These are phyloP conservation scores for Gossypium armourianum DNA, from an alignment of 441 rosid genomes.

Conservation along the genomic window DNA sequence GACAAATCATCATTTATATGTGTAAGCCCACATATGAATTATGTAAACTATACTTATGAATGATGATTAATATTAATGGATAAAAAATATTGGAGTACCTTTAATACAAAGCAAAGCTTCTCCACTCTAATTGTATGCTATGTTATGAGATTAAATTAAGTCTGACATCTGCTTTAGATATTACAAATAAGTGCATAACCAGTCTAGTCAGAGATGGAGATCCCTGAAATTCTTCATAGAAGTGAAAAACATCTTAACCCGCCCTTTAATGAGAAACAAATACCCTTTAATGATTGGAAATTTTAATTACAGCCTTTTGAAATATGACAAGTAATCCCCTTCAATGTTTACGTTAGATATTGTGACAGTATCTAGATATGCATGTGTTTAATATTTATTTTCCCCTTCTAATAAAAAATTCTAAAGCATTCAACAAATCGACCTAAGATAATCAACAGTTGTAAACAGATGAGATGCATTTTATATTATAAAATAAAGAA, in stretches of 20 bases:
- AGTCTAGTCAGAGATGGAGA: neutral
- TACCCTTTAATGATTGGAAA: neutral
- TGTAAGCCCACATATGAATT: no score
- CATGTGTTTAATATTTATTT: neutral
- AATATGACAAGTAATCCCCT: neutral
- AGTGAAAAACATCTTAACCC: neutral
- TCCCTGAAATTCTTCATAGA: neutral
- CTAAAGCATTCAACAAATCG: neutral
- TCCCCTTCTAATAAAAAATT: neutral
- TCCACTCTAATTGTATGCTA: no score
- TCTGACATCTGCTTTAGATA: neutral
- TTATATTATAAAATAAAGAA: neutral
- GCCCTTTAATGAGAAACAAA: neutral
- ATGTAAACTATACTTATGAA: no score
- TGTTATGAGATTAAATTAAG: neutral
- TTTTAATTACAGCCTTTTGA: neutral
- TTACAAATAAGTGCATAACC: neutral
- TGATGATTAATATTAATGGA: no score
- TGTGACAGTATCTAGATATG: neutral
- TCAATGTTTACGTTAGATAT: neutral
- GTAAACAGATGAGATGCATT: neutral
- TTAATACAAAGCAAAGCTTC: no score
- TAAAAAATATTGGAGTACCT: no score
- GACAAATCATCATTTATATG: no score
- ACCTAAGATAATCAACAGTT: neutral